Base-by-base conservation (phyloP, 352 stramenopile genomes). In the Thalassiosira oceanica region DNA sequence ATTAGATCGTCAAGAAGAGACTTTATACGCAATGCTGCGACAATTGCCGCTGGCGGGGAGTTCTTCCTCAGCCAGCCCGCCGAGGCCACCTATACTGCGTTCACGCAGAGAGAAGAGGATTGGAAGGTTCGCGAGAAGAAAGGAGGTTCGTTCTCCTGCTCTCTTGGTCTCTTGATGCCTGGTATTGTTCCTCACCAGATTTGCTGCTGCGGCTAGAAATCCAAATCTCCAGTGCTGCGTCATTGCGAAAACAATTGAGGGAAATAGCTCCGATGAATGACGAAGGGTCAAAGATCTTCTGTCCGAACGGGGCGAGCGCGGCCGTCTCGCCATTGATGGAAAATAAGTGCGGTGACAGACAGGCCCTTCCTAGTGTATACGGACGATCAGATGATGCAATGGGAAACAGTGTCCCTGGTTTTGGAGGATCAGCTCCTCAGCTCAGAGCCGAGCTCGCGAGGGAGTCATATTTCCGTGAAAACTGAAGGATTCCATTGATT, bases 331-430 rank as follows among this genome's bases (percentile, higher is more conserved):
- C 84, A 0, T 26, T 90, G 44, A 91, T 91, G 84, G 84, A 91
- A 50, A 91, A 91, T 27, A 89, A 85, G 57, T 91, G 84, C 53
- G 70, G 78, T 8, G 84, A 91, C 61, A 52, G 69, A 18, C 43
- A 71, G 49, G 81, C 84, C 28, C 49, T 75, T 6, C 78, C 80
- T 0, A 78, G 52, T 29, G 84, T 91, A 3, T 91, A 80, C 60
- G 84, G 84, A 35, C 42, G 84, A 26, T 58, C 61, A 0, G 44
- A 89, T 15, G 84, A 91, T 68, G 33, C 55, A 21, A 66, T 88
- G 41, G 84, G 84, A 29, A 91, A 91, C 55, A 77, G 53, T 33
- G 80, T 91, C 57, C 84, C 84, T 36, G 84, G 84, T n/a, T 88
- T 88, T 51, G 53, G 63, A 21, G 53, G 45, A 37, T 53, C 33